Evolutionary conservation across 805 yeast species (phyloP), one percentile per base, ranked within the genome.

Genomic region (Danielozyma ontarioensis): DNA sequence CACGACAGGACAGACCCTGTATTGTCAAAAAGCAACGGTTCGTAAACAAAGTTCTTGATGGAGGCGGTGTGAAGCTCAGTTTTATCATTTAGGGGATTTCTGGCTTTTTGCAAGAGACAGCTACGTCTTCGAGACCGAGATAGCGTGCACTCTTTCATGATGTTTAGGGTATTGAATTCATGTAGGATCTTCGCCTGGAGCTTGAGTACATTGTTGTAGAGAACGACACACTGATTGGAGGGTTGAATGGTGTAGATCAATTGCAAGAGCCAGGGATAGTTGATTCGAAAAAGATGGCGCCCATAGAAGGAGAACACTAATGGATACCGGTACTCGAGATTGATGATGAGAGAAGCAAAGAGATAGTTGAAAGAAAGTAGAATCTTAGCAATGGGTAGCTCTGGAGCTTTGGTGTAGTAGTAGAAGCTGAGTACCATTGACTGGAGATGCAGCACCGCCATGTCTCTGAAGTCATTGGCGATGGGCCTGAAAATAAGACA

Each of bases 241-340:
- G 10, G 8, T 19, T 10, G 8, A 10, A 19, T 6, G 8, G 8
- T 6, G 22, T 10, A 10, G 10, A 19, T 19, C 22, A 19, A 6
- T 10, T 10, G 22, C 22, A 10, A 6, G 22, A 19, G 22, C 22
- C 22, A 19, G 8, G 22, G 22, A 37, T 49, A 50, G 38, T 53
- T 50, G 14, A 42, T 23, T 17, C 32, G 33, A 23, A 51, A 39
- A 13, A 48, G 23, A 10, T 31, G 45, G 22, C 54, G 41, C 3
- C 57, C 59, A 34, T 45, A 48, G 28, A 33, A 46, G 13, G 59
- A 53, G 23, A 51, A 53, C 4, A 48, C 41, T 17, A 53, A 41
- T 11, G 59, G 59, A 25, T 32, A 48, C 19, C 33, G 41, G 36
- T 38, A 44, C 34, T 53, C 59, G n/a, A 48, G 39, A 19, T 50